These are phyloP conservation scores for Cordyceps tenuipes DNA, from an alignment of 2,329 filamentous ascomycete genomes.

Conservation along the genomic window DNA sequence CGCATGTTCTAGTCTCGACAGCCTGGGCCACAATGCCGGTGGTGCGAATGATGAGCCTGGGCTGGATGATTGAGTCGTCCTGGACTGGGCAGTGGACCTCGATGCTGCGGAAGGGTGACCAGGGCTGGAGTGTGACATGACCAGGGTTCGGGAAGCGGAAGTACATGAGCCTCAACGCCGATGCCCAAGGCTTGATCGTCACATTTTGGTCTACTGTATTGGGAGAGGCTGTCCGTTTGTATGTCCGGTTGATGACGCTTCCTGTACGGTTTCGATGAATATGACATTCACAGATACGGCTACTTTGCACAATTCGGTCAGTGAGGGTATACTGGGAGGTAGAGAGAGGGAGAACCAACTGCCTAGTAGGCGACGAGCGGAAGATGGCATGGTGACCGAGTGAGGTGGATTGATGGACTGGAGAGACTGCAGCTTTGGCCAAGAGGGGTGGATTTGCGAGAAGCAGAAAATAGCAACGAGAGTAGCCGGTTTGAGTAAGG, in stretches of 20 bases:
- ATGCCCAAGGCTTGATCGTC: background rate
- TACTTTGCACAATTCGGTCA: background rate
- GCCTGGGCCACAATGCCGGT: background rate
- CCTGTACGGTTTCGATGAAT: background rate
- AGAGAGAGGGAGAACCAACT: background rate
- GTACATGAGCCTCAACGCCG: background rate
- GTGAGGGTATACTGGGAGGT: background rate
- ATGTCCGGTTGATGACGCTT: background rate
- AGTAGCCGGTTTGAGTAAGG: background rate
- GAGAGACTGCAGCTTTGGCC: background rate
- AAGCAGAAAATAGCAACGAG: background rate
- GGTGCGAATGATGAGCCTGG: background rate
- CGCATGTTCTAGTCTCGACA: conserved; percentile 4
- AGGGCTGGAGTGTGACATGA: background rate
- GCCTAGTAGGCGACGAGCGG: background rate
- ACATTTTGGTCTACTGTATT: background rate
- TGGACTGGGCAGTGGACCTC: background rate
- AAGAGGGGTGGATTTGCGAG: background rate
- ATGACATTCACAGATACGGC: background rate
- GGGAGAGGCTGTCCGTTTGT: background rate
- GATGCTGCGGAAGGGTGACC: background rate
- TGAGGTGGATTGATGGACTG: background rate
- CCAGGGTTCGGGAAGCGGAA: background rate
- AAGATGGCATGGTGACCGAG: background rate
- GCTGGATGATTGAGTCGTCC: background rate